Conservation (phyloP, 805 yeast species). For the Myxozyma kluyveri region DNA sequence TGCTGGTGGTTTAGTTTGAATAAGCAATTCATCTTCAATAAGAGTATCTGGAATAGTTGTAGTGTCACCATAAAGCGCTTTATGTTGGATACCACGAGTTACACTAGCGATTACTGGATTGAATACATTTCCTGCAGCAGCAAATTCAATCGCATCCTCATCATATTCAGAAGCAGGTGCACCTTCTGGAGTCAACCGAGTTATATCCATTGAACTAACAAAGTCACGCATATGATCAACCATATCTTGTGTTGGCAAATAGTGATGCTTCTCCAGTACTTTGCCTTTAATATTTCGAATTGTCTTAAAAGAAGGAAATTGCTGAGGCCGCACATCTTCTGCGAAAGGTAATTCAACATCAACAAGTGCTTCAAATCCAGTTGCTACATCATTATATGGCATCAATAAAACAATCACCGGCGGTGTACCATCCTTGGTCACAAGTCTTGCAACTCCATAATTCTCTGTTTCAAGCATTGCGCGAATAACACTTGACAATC, state of each 20-base stretch:
- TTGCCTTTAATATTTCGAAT: conserved; percentile 41
- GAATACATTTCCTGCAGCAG: conserved; percentile 33
- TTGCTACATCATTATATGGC: conserved; percentile 18
- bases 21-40: conserved; percentile 2
- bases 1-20: conserved; percentile 10
- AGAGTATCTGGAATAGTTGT: conserved; percentile 25
- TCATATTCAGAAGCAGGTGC: conserved; percentile 23
- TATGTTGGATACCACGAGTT: conserved; percentile 32
- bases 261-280: conserved; percentile 33
- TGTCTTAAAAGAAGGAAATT: conserved; percentile 49
- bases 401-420: conserved; percentile 46
- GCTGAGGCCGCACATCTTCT: conserved; percentile 58
- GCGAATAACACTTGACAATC: conserved; percentile 51
- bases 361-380: conserved; percentile 34
- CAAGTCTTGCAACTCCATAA: conserved; percentile 63
- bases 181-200: conserved; percentile 24
- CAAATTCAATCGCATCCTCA: conserved; percentile 27
- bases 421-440: conserved; percentile 43
- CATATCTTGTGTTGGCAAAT: conserved; percentile 43
- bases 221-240: conserved; percentile 45
- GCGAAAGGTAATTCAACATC: conserved; percentile 64
- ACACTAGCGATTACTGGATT: conserved; percentile 34
- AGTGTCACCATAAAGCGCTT: conserved; percentile 38
- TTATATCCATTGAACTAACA: conserved; percentile 48
- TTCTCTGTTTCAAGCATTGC: conserved; percentile 49